Evolutionary conservation across 2,329 filamentous ascomycete species (phyloP), one percentile per base, ranked within the genome.

Genomic region (Bipolaris cookei): DNA sequence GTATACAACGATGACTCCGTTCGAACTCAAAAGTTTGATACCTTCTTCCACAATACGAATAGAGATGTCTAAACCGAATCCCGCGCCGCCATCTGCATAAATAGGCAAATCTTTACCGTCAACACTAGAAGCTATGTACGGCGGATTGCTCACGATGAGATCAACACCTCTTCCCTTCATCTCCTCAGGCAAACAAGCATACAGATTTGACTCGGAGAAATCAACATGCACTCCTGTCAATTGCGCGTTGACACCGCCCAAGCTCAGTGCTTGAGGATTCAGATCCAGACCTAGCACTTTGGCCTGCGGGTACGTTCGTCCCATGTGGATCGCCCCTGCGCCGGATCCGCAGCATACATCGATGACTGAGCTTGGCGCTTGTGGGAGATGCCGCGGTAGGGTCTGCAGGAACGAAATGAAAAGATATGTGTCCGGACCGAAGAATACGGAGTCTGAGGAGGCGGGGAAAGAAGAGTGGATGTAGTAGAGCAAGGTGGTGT

Each of bases 301-400:
- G 34, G 65, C 66, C 13, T 51, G 39, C 30, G 61, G 61, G 18
- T 61, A 68, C 18, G 55, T 61, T 23, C 51, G 59, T 30, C 65
- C 65, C 49, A 68, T 51, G 23, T 69, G 66, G 62, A 69, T 68
- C 10, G 66, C 66, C 16, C 65, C 66, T 11, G 66, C 66, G 0
- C 66, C 65, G 0, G 66, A 65, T 21, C 66, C 66, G 23, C 66
- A 68, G 44, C 66, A 69, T 10, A 69, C 62, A 18, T 69, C 66
- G 37, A 69, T 51, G 14, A 66, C 59, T 14, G 57, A 62, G 18
- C 11, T 55, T 8, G 61, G 57, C 2, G 51, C 14, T 1, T 60
- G 28, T 18, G 50, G 41, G 4, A 69, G 23, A 42, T 65, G 57
- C 20, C 47, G 56, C 5, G 54, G 23, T 28, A 58, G 55, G 13